Evolutionary conservation across 257 asterid species (phyloP), one percentile per base, ranked within the genome.

Genomic region (Galeopsis tetrahit): DNA sequence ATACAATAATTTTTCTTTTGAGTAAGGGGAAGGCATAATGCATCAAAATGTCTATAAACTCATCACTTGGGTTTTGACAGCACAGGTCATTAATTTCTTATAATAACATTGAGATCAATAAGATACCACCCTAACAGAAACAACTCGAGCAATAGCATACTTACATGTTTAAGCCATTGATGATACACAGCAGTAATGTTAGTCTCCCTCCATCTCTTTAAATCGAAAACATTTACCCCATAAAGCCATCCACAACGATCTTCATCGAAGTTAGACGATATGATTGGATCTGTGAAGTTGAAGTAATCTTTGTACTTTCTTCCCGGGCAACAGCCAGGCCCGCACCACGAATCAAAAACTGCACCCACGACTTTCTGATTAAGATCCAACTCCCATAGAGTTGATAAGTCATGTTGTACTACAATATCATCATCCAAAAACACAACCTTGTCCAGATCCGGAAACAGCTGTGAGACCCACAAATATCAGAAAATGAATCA

Each of bases 361-460:
- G 98, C 98, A 72, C 96, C 98, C 61, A 83, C 84, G 72, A 93
- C 92, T 79, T 90, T 93, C 71, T 84, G 89, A 8, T 85, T 71
- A 84, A 93, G 90, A 75, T 90, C 89, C 87, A 93, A 74, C 72
- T 86, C 88, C 98, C 98, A 93, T 28, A 93, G 84, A 68, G 93
- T 62, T 6, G 96, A 87, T 60, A 93, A 60, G 84, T 93, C 97
- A 46, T 39, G 97, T 55, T 90, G 97, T 44, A 89, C 95, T 6
- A 90, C 88, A 73, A 84, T 62, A 83, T 93, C 98, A 83, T 93
- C 97, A 55, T 90, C 98, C 87, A 93, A 79, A 77, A 93, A 81
- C 73, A 93, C 85, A 66, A 90, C 79, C 81, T 85, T 87, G 83
- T 85, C 69, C 79, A 90, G 85, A 69, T 87, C 90, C 53, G 98